Conservation (phyloP, 768 basidiomycete genomes). For the Psilocybe azurescens region DNA sequence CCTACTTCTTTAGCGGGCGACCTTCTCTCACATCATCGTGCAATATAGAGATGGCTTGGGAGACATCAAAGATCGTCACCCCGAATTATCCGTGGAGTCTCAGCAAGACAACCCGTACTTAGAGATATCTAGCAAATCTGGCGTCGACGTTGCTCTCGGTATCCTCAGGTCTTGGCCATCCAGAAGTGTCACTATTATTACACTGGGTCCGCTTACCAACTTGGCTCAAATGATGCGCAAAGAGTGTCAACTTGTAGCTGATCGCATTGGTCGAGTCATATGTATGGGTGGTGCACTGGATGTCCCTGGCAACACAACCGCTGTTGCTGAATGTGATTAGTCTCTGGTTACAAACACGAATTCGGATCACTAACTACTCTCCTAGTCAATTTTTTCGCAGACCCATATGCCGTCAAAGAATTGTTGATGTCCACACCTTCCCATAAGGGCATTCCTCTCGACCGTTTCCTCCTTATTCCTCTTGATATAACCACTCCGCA, state of each 20-base stretch:
- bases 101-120: conserved; percentile 47
- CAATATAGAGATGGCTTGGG: conserved; percentile 69
- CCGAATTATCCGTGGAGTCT: conserved; percentile 56
- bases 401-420: conserved; percentile 82
- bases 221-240: conserved; percentile 68
- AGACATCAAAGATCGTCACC: conserved; percentile 63
- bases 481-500: conserved; percentile 87
- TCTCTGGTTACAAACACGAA: not conserved
- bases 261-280: conserved; percentile 74
- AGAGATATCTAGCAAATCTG: conserved; percentile 47
- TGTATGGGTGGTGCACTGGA: conserved; percentile 96
- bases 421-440: conserved; percentile 52
- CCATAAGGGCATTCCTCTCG: conserved; percentile 57
- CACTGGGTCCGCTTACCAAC: conserved; percentile 81
- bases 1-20: not conserved
- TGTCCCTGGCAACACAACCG: conserved; percentile 85
- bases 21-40: not conserved
- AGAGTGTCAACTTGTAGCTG: conserved; percentile 55
- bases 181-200: conserved; percentile 70
- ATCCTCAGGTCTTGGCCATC: conserved; percentile 57
- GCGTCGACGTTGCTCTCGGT: conserved; percentile 57
- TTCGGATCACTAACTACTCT: conserved; percentile 1
- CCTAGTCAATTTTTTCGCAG: conserved; percentile 85
- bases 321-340: conserved; percentile 81
- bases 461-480: conserved; percentile 72